phyloP scores from a whole-genome alignment of 148 eudicot species.

The Pharnaceum exiguum region DNA sequence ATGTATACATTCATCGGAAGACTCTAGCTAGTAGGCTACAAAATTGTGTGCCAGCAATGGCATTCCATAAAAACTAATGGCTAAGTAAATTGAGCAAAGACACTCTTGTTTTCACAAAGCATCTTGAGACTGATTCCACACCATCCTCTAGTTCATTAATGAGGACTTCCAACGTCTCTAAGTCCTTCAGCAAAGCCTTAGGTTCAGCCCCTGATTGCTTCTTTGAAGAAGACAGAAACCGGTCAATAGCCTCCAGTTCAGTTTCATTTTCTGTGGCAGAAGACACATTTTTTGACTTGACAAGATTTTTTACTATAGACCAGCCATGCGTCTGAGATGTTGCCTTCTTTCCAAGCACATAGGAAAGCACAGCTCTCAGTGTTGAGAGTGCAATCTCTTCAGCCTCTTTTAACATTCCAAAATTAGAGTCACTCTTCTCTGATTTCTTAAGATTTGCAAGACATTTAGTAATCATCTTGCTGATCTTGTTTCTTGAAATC shows the following conservation, averaged over 20 bases:
- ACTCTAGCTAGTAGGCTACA: neutral
- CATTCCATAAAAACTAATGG: constrained; percentile 3
- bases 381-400: constrained; percentile 3
- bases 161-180: neutral
- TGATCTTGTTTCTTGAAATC: constrained; percentile 11
- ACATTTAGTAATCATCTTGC: constrained; percentile 15
- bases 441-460: neutral
- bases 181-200: constrained; percentile 2
- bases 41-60: neutral
- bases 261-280: neutral
- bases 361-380: constrained; percentile 14
- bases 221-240: neutral
- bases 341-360: constrained; percentile 1
- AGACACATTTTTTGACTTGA: constrained; percentile 4
- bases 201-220: neutral
- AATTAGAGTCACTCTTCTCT: neutral
- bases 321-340: constrained; percentile 3
- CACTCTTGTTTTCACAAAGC: constrained; percentile 28
- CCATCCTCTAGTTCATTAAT: constrained; percentile 16
- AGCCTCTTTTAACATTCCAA: constrained; percentile 13
- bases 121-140: constrained; percentile 22
- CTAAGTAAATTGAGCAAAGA: constrained; percentile 26
- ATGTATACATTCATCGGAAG: neutral
- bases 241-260: constrained; percentile 4
- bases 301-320: constrained; percentile 8